phyloP scores from a whole-genome alignment of 352 stramenopile species.

The Globisporangium spinosum region DNA sequence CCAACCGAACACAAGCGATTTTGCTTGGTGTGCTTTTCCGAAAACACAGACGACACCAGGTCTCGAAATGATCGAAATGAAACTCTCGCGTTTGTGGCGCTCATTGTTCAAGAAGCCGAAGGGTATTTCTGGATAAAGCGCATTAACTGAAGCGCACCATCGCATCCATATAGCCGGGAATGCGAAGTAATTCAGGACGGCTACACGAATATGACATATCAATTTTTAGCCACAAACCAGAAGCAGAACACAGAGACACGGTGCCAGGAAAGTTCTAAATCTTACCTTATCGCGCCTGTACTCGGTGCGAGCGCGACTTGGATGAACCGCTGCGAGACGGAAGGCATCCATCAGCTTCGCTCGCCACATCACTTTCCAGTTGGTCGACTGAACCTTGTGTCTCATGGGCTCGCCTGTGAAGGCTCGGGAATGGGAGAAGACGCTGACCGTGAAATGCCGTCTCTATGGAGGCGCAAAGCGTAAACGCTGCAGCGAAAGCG shows the following conservation, averaged over 20 bases:
- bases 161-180: background rate
- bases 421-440: slow-evolving; percentile 79
- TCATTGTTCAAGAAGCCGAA: background rate
- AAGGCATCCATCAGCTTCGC: background rate
- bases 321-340: background rate
- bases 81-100: slow-evolving; percentile 6
- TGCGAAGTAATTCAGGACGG: background rate
- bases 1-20: background rate
- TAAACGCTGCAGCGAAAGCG: slow-evolving; percentile 82
- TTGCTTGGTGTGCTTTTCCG: background rate
- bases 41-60: background rate
- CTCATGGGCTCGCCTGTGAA: slow-evolving; percentile 71
- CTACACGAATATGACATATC: background rate
- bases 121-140: background rate
- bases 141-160: background rate
- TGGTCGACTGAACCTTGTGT: background rate
- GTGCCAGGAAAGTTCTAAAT: background rate
- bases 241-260: slow-evolving; percentile 1
- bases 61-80: slow-evolving; percentile 5
- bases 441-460: slow-evolving; percentile 77
- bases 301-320: background rate
- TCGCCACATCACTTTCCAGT: slow-evolving; percentile 6
- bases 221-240: slow-evolving; percentile 4
- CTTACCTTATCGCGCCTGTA: background rate
- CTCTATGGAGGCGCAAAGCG: slow-evolving; percentile 85